These are phyloP conservation scores for Chlamydomonas sp. DNA, from an alignment of 139 green algal genomes.

Conservation along the genomic window DNA sequence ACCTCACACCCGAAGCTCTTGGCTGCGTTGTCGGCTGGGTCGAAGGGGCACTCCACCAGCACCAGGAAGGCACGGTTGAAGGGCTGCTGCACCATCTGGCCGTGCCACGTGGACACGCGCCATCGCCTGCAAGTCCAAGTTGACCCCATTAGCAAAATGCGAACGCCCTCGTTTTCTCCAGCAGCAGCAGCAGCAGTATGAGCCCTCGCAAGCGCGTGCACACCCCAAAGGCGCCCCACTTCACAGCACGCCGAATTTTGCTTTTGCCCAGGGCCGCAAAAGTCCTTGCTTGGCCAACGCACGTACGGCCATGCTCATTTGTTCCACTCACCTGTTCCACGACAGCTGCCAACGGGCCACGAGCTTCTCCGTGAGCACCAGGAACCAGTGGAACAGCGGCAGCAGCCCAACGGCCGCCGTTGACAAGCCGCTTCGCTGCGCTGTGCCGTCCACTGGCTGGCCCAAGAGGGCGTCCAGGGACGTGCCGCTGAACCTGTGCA, in stretches of 20 bases:
- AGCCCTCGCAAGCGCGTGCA: too few species aligned
- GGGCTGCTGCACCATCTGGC: slow-evolving; percentile 30
- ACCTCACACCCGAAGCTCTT: slow-evolving; percentile 44
- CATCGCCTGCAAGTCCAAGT: slow-evolving; percentile 13
- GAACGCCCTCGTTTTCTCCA: too few species aligned
- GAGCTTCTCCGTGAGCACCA: slow-evolving; percentile 18
- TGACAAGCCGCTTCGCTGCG: neutral
- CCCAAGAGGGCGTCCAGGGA: too few species aligned
- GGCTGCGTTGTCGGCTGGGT: slow-evolving; percentile 41
- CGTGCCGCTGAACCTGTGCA: too few species aligned
- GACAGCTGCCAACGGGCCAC: slow-evolving; percentile 23
- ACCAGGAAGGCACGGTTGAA: slow-evolving; percentile 44
- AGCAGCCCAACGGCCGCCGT: neutral
- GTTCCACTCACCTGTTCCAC: slow-evolving; percentile 31
- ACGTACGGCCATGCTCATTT: too few species aligned
- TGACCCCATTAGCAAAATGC: too few species aligned
- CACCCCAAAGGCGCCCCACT: too few species aligned
- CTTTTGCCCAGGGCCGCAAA: too few species aligned
- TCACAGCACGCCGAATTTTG: too few species aligned
- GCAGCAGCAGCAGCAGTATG: too few species aligned
- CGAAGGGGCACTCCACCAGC: slow-evolving; percentile 45
- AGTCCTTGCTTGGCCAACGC: too few species aligned
- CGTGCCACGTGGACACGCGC: slow-evolving; percentile 41
- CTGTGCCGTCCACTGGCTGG: neutral
- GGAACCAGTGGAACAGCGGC: slow-evolving; percentile 29